Percentiles rank a stretch among this genome's conserved stretches.
Conservation (phyloP, 306 rosid species). For the Quercus cerris region DNA sequence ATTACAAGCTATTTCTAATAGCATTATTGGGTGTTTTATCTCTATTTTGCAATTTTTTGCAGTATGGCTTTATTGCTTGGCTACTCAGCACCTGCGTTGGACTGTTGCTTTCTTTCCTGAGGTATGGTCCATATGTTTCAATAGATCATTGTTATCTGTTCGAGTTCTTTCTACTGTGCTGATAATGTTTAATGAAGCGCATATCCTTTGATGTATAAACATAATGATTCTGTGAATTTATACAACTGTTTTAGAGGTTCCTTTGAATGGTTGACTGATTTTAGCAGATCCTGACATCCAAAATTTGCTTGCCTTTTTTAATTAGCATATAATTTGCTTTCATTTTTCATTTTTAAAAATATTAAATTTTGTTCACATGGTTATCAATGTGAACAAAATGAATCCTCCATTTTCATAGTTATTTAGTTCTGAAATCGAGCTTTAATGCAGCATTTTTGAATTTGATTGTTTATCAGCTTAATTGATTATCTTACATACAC, state of each 20-base stretch:
- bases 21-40: slow-evolving; percentile 7
- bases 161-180: background rate
- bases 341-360: background rate
- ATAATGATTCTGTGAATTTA: background rate
- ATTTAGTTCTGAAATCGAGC: background rate
- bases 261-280: slow-evolving; percentile 1
- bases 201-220: background rate
- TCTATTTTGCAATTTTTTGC: slow-evolving; percentile 30
- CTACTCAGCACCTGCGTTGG: slow-evolving; percentile 97
- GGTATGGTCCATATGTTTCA: slow-evolving; percentile 46
- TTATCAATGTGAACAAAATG: background rate
- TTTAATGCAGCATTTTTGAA: background rate
- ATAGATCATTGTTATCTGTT: slow-evolving; percentile 15
- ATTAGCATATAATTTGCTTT: slow-evolving; percentile 8
- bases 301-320: background rate
- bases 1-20: background rate
- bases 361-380: background rate
- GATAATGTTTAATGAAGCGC: background rate
- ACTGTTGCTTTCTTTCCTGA: slow-evolving; percentile 91
- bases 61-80: slow-evolving; percentile 99
- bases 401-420: background rate
- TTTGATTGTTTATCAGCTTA: background rate
- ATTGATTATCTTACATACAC: background rate
- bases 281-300: background rate
- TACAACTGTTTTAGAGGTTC: background rate